phyloP scores from a whole-genome alignment of 192 early-diverging fungal genomes.

The Gamsiella multidivaricata region DNA sequence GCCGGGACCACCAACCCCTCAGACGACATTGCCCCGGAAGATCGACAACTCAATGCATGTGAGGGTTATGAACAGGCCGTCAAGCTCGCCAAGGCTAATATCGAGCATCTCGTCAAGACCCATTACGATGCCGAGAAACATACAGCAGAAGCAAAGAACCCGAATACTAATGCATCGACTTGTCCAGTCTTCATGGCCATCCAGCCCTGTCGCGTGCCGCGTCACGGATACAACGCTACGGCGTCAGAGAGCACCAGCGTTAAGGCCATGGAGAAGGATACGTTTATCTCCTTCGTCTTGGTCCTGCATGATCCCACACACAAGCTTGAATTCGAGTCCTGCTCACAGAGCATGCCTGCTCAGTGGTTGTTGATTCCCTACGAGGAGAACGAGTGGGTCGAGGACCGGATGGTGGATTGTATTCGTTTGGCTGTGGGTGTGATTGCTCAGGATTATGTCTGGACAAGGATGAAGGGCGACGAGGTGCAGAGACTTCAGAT shows the following conservation, averaged over 20 bases:
- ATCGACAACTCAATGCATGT: conserved; percentile 65
- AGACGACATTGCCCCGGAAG: conserved; percentile 37
- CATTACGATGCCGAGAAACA: conserved; percentile 53
- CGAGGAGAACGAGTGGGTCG: conserved; percentile 75
- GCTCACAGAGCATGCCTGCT: conserved; percentile 65
- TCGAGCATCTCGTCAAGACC: conserved; percentile 65
- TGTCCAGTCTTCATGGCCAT: conserved; percentile 73
- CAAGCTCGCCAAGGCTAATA: conserved; percentile 68
- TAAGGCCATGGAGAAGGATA: conserved; percentile 33
- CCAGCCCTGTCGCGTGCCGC: conserved; percentile 60
- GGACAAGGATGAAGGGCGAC: conserved; percentile 68
- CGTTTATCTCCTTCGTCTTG: conserved; percentile 56
- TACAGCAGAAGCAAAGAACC: conserved; percentile 19
- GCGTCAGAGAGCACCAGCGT: conserved; percentile 10
- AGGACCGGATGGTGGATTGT: conserved; percentile 64
- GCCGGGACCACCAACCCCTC: conserved; percentile 26
- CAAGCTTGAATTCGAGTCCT: conserved; percentile 61
- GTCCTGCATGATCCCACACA: conserved; percentile 65
- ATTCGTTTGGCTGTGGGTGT: conserved; percentile 60
- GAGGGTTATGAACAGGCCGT: conserved; percentile 65
- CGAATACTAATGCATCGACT: conserved; percentile 51
- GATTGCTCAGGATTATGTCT: conserved; percentile 73
- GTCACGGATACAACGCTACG: conserved; percentile 40
- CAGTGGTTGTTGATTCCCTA: conserved; percentile 68
- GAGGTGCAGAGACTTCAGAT: conserved; percentile 46